phyloP scores from a whole-genome alignment of 2,329 filamentous ascomycete species.

The Fusarium mangiferae region DNA sequence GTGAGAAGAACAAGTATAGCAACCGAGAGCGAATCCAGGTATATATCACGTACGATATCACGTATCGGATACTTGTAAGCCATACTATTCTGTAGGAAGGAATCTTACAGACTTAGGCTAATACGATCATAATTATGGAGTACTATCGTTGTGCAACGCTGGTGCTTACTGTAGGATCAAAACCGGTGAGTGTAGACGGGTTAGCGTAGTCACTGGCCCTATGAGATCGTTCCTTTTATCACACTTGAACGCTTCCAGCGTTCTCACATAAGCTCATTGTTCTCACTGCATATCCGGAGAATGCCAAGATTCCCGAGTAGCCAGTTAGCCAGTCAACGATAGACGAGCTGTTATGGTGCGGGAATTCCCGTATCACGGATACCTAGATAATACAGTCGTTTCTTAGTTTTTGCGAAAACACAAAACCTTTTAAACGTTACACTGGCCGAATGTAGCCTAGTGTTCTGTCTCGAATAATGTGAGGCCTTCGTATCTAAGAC shows the following conservation, averaged over 20 bases:
- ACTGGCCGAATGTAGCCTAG: rapidly evolving
- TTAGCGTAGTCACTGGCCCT: background rate
- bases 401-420: background rate
- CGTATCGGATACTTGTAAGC: background rate
- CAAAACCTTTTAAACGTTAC: rapidly evolving
- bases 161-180: background rate
- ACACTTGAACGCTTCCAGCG: background rate
- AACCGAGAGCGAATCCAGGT: rapidly evolving
- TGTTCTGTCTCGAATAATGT: rapidly evolving
- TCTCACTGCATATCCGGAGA: background rate
- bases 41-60: rapidly evolving
- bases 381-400: background rate
- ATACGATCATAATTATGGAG: background rate
- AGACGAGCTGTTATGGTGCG: rapidly evolving
- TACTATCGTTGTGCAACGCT: background rate
- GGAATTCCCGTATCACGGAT: background rate
- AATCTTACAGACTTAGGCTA: background rate
- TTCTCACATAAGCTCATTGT: background rate
- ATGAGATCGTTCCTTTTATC: background rate
- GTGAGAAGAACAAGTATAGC: background rate
- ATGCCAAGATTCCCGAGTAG: background rate
- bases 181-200: background rate
- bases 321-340: background rate
- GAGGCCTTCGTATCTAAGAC: background rate
- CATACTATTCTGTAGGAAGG: background rate